Base-by-base conservation (phyloP, 306 rosid genomes). In the Macrotyloma uniflorum region DNA sequence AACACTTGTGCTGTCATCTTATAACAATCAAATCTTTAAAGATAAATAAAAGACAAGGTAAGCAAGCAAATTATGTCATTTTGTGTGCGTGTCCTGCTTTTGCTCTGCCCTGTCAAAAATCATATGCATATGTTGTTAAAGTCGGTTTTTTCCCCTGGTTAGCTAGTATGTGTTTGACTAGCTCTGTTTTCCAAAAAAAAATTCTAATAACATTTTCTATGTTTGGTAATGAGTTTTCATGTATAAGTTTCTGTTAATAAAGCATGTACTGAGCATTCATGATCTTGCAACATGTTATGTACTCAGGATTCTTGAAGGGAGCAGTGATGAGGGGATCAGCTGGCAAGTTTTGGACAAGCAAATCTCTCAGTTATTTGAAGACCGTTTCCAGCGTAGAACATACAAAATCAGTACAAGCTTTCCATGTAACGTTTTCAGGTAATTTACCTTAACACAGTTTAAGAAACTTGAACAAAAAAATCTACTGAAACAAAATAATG, bases 261-360 rank as follows among this genome's bases (percentile, higher is more conserved):
- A 83, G 32, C 70, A n/a, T 30, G 36, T 54, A 47, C 36, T 33
- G 24, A 46, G 20, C 71, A 58, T 79, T 14, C 20, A 76, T 76
- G 70, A 36, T 57, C 22, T 40, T 61, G 58, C 1, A 16, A 43
- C 78, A 68, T 35, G 38, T 77, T 59, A 57, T 61, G 20, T 78
- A 57, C 68, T 51, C 79, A 95, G 98, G 98, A 74, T 95, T 75
- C 89, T 92, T 46, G 98, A 95, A 86, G 93, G 96, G 40, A 95
- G 97, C 82, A 77, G 82, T 65, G 93, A 95, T 79, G 88, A 85
- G 28, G 97, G 95, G 36, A 78, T 82, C 26, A 95, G 76, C 49
- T 95, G 98, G 98, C 79, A 83, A 36, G 80, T 86, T 58, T 76
- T 95, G 84, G 98, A 92, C 83, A 70, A 85, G 85, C 97, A 73